Evolutionary conservation across 345 rosid species (phyloP), one percentile per base, ranked within the genome.

Genomic region (Brassica rapa): DNA sequence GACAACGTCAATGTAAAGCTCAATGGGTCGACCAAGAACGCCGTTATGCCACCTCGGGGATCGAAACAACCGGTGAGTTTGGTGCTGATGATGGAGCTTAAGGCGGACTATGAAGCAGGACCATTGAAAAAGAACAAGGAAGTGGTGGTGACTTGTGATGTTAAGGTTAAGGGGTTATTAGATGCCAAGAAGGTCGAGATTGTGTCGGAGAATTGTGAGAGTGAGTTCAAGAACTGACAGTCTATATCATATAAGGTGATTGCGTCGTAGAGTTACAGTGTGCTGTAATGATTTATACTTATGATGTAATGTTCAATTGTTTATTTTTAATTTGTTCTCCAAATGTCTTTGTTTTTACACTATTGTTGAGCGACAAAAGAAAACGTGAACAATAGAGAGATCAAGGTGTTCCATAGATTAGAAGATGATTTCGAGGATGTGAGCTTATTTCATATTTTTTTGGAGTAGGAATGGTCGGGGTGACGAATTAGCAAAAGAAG

Each of bases 121-220:
- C 77, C 68, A 24, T 76, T 84, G 19, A 80, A 82, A 81, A 72
- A 11, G 35, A 83, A 75, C 73, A 78, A 72, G 68, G 69, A 83
- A 29, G 69, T 79, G 59, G 68, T 6, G 25, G 88, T 87, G 43
- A 77, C 76, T 43, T 91, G 96, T 80, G 73, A 82, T 57, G 80
- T 93, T 62, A 77, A 83, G 74, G 87, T 93, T 39, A 80, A 75
- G 64, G 85, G 83, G 43, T 66, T 80, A 1, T 75, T 65, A 6
- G 86, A 81, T 25, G 43, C 68, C 49, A 86, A 76, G 66, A 76
- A 72, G 24, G 81, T 70, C 53, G 69, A 81, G 32, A 61, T 90
- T 82, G 72, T 83, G 53, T 84, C 87, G 9, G 87, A 88, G 76
- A 39, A 83, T 15, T 89, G 96, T 69, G 74, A 74, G 33, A 81